A percentile compares a stretch with the other conserved stretches of the same genome.
Conservation (phyloP, 306 rosid genomes). For the Rosa lucieae region DNA sequence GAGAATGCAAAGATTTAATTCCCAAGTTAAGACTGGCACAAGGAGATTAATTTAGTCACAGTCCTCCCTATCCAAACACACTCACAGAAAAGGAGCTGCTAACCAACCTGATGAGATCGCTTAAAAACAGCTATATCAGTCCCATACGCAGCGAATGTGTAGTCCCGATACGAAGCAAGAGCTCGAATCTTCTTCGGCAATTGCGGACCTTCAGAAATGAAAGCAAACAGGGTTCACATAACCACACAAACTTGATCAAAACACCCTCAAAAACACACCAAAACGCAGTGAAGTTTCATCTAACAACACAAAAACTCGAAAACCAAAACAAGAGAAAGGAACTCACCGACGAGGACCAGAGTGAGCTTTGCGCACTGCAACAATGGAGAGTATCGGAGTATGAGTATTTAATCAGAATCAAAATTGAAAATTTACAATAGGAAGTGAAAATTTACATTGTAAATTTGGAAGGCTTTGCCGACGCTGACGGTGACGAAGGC, state of each 20-base stretch:
- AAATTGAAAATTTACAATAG: no score
- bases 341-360: no score
- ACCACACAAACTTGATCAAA: background rate
- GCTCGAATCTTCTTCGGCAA: conserved; percentile 83
- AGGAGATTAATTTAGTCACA: background rate
- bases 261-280: background rate
- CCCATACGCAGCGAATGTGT: conserved; percentile 77
- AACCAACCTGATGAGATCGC: conserved; percentile 77
- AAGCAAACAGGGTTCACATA: background rate
- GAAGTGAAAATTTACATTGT: no score
- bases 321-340: no score
- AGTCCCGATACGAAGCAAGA: conserved; percentile 81
- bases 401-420: no score
- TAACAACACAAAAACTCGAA: background rate
- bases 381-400: no score
- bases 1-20: background rate
- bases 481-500: no score
- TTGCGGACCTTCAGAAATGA: conserved; percentile 60
- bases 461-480: no score
- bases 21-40: background rate
- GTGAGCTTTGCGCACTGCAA: no score
- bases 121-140: conserved; percentile 66
- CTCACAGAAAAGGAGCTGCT: background rate
- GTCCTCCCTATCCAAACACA: background rate
- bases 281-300: background rate